These are phyloP conservation scores for Macaranga tanarius DNA, from an alignment of 441 rosid species.

Conservation along the genomic window DNA sequence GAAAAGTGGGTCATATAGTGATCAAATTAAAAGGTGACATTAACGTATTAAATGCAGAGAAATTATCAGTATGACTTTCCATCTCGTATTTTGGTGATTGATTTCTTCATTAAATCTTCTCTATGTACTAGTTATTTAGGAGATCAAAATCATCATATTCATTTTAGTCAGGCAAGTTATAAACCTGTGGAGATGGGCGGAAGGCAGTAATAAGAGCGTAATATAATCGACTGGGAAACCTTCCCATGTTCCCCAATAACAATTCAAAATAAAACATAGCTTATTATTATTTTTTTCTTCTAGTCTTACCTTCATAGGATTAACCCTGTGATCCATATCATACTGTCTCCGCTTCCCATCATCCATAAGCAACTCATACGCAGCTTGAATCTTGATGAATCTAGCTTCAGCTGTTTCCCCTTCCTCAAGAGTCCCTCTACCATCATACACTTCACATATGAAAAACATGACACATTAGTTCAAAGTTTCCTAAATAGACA, in stretches of 20 bases:
- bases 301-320: slow-evolving; percentile 81
- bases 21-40: too few relatives aligned
- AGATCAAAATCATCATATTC: background rate
- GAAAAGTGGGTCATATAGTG: too few relatives aligned
- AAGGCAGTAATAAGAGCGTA: background rate
- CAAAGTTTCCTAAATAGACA: slow-evolving; percentile 1
- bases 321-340: slow-evolving; percentile 75
- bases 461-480: slow-evolving; percentile 26
- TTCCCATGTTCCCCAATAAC: background rate
- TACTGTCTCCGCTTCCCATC: slow-evolving; percentile 68
- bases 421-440: slow-evolving; percentile 86
- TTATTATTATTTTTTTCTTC: too few relatives aligned
- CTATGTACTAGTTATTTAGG: background rate
- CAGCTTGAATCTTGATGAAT: slow-evolving; percentile 98
- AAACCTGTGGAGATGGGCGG: background rate
- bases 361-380: slow-evolving; percentile 90
- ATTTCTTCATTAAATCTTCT: background rate
- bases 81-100: background rate
- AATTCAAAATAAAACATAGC: background rate
- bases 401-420: slow-evolving; percentile 96
- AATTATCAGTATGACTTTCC: background rate
- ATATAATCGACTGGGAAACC: background rate
- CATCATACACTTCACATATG: slow-evolving; percentile 71
- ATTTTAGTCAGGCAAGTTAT: too few relatives aligned
- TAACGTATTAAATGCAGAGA: background rate